Percentiles rank a stretch among this genome's conserved stretches.
Evolutionary conservation across 768 basidiomycete genomes (phyloP).

Genomic region (Pleurotus ostreatus): DNA sequence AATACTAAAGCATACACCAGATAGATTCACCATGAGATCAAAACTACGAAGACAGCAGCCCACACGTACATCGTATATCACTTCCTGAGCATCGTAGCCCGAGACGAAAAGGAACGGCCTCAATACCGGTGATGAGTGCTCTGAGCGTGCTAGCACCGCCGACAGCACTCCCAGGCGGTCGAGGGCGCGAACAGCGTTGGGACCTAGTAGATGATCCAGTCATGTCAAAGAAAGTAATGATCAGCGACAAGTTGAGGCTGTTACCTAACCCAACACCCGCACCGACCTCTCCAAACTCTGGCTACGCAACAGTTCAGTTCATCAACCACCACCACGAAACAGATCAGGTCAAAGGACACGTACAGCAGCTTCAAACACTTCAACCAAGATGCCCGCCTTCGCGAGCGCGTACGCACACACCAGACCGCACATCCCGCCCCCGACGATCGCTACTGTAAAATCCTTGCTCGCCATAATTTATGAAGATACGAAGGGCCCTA

Average conservation of each 20-base stretch:
- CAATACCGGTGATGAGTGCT: slow-evolving; percentile 25
- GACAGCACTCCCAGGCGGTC: slow-evolving; percentile 40
- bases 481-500: too few relatives aligned
- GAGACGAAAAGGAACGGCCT: slow-evolving; percentile 37
- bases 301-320: slow-evolving; percentile 21
- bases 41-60: not conserved
- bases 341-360: slow-evolving; percentile 3
- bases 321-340: not conserved
- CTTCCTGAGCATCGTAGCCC: slow-evolving; percentile 37
- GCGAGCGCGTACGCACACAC: slow-evolving; percentile 41
- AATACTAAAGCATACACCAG: slow-evolving; percentile 23
- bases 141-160: slow-evolving; percentile 32
- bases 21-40: not conserved
- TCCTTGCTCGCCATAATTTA: slow-evolving; percentile 23
- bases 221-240: not conserved
- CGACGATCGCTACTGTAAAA: slow-evolving; percentile 49
- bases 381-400: slow-evolving; percentile 37
- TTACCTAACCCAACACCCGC: slow-evolving; percentile 51
- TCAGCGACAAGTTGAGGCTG: slow-evolving; percentile 1
- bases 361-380: slow-evolving; percentile 54
- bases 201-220: slow-evolving; percentile 30
- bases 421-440: slow-evolving; percentile 53
- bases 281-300: slow-evolving; percentile 47
- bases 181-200: slow-evolving; percentile 46
- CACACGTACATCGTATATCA: slow-evolving; percentile 38